Percentiles rank a stretch among this genome's conserved stretches.
These are phyloP conservation scores for Lathyrus tuberosus DNA, from an alignment of 306 rosid species.

Conservation along the genomic window DNA sequence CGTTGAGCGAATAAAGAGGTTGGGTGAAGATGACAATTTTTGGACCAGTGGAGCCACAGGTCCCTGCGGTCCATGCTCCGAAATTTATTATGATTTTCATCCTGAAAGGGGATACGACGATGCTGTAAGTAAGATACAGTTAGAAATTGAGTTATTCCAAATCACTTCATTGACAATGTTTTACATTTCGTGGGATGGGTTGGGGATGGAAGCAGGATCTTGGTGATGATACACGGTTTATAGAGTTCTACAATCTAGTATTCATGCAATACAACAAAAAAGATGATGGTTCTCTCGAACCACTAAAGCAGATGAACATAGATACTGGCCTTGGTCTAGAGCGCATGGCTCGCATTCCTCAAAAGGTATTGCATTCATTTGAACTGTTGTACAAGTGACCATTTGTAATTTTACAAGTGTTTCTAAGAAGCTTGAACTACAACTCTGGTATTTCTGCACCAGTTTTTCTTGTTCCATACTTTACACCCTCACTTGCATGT, in stretches of 20 bases:
- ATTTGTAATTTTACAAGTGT: no score
- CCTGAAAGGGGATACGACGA: slow-evolving; percentile 74
- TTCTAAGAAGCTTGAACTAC: slow-evolving; percentile 2
- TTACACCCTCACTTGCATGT: background rate
- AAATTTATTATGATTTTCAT: slow-evolving; percentile 91
- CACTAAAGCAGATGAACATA: slow-evolving; percentile 89
- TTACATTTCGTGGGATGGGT: slow-evolving; percentile 30
- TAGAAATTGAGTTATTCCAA: slow-evolving; percentile 23
- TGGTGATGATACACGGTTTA: slow-evolving; percentile 80
- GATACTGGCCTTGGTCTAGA: slow-evolving; percentile 97
- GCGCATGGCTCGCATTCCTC: slow-evolving; percentile 94
- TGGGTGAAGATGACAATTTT: slow-evolving; percentile 94
- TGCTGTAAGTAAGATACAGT: slow-evolving; percentile 52
- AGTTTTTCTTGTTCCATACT: background rate
- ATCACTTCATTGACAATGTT: slow-evolving; percentile 25
- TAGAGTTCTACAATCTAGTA: slow-evolving; percentile 90
- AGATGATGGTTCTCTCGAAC: slow-evolving; percentile 82
- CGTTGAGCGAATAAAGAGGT: slow-evolving; percentile 74
- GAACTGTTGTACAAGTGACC: slow-evolving; percentile 21
- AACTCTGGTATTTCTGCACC: slow-evolving; percentile 11
- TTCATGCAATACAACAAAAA: slow-evolving; percentile 96
- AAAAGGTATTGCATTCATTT: slow-evolving; percentile 59
- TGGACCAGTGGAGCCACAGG: slow-evolving; percentile 93
- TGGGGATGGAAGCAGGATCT: slow-evolving; percentile 79
- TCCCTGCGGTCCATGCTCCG: slow-evolving; percentile 99